Evolutionary conservation across 2,329 filamentous ascomycete species (phyloP), one percentile per base, ranked within the genome.

Genomic region (Fusarium globosum): DNA sequence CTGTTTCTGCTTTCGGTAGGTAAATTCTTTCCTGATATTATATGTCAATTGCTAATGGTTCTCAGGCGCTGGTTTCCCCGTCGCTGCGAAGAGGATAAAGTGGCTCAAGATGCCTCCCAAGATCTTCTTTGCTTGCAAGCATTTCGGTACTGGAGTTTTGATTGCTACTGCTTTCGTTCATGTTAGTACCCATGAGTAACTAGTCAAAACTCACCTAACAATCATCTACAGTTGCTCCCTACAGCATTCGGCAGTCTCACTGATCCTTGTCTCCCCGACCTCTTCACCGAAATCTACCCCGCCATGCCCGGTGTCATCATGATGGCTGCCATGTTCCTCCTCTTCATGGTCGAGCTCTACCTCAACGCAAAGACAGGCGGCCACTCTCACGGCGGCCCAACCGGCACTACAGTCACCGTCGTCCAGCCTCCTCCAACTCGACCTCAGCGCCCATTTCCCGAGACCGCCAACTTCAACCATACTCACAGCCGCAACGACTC

Each of bases 151-250:
- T 1, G 92, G 92, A 69, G 92, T 94, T 23, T 84, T 94, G 42
- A 88, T 94, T 65, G 91, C 92, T 33, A 94, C 92, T 4, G 92
- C 92, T 6, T 94, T 94, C 74, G 91, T 93, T 26, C 92, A 94
- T 85, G 86, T 90, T 76, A 74, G 85, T 80, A 7, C 10, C 36
- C 30, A 23, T 26, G 10, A 30, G 9, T 7, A 2, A 18, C 10
- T 7, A 6, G 7, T 1, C 2, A 5, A 36, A 43, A 18, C 6
- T 7, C 42, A 51, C 36, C 14, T 62, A 49, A 72, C 66, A 49
- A 65, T 64, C 26, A 41, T 45, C 7, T 2, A 52, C 33, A 87
- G 84, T 84, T 91, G 73, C 85, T 91, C 12, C 89, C 89, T 1
- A 90, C 88, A 7, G 89, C 89, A 21, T 91, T 91, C 76, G 82